Percentiles rank a stretch among this genome's conserved stretches.
These are phyloP conservation scores for Eragrostis nindensis DNA, from an alignment of 176 grass and related monocot genomes.

Conservation along the genomic window DNA sequence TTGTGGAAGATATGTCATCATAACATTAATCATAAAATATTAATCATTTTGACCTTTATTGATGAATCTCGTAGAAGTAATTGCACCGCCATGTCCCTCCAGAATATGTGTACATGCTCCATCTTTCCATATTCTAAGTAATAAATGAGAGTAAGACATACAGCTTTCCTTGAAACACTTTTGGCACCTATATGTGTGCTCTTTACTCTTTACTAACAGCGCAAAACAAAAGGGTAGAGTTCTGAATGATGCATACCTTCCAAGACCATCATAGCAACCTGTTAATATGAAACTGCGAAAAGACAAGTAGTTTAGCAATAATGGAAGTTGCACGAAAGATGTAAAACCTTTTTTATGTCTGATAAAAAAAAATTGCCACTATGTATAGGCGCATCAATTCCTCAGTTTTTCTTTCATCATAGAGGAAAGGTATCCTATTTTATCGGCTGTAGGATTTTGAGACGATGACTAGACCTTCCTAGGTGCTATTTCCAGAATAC, in stretches of 20 bases:
- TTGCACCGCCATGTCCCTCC: slow-evolving; percentile 69
- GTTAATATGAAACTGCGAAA: slow-evolving; percentile 89
- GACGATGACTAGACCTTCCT: neutral
- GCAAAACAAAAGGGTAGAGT: neutral
- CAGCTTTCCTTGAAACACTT: slow-evolving; percentile 3
- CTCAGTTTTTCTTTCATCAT: neutral
- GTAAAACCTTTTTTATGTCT: neutral
- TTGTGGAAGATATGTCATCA: no score
- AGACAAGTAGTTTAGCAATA: slow-evolving; percentile 31
- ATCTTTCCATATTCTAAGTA: slow-evolving; percentile 82
- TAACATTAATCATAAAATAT: slow-evolving; percentile 15
- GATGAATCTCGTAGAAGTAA: slow-evolving; percentile 77
- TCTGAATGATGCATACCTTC: slow-evolving; percentile 60
- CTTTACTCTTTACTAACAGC: neutral
- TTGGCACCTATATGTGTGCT: neutral
- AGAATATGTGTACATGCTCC: slow-evolving; percentile 73
- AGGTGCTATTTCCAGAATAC: neutral
- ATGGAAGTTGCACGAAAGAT: neutral
- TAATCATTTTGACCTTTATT: slow-evolving; percentile 52
- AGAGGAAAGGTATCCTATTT: neutral
- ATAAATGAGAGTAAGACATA: slow-evolving; percentile 31
- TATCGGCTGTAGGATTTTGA: neutral
- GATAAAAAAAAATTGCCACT: neutral
- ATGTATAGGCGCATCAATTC: neutral
- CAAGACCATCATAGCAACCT: slow-evolving; percentile 82